These are phyloP conservation scores for Gastrodia elata DNA, from an alignment of 106 monocot species.

Conservation along the genomic window DNA sequence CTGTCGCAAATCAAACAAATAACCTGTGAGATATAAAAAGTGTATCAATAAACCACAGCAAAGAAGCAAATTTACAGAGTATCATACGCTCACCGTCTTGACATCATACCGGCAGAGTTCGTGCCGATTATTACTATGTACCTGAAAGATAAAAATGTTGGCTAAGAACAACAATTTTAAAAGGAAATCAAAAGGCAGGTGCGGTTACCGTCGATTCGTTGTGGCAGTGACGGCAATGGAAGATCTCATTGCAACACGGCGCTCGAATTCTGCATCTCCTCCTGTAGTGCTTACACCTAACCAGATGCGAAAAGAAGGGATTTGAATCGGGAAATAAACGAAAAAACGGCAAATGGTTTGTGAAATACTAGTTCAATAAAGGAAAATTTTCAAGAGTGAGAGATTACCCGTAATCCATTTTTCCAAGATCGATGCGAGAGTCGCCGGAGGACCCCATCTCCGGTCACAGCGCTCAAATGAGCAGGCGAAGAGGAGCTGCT, in stretches of 20 bases:
- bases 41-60: not conserved
- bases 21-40: conserved; percentile 31
- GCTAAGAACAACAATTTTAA: not conserved
- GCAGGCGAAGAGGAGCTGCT: not conserved
- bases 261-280: conserved; percentile 62
- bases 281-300: conserved; percentile 58
- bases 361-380: not conserved
- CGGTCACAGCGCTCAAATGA: conserved; percentile 2
- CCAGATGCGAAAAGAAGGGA: not conserved
- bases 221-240: conserved; percentile 68
- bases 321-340: not conserved
- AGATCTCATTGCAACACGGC: conserved; percentile 56
- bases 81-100: conserved; percentile 18
- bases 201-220: conserved; percentile 45
- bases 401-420: conserved; percentile 37
- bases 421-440: conserved; percentile 35
- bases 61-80: not conserved
- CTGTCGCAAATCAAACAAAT: conserved; percentile 75
- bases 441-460: conserved; percentile 1
- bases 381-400: not conserved
- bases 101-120: conserved; percentile 43
- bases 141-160: not conserved
- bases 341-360: not conserved
- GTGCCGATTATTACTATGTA: conserved; percentile 42
- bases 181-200: not conserved